Percentiles rank a stretch among this genome's conserved stretches.
phyloP scores from a whole-genome alignment of 2,329 filamentous ascomycete genomes.

The Cephalotrichum gorgonifer region DNA sequence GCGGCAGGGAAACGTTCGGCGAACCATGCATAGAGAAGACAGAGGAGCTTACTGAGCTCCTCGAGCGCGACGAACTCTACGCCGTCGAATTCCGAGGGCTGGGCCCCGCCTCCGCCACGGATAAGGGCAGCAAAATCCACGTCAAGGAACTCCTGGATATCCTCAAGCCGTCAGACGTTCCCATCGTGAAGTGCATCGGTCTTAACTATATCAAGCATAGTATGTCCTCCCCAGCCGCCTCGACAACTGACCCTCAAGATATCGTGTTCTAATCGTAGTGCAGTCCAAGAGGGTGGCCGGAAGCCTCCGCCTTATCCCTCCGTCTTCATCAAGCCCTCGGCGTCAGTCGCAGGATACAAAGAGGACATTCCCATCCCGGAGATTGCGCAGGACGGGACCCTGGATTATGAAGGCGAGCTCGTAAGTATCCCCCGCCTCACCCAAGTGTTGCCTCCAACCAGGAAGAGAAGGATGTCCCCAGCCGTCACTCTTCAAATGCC shows the following conservation, averaged over 20 bases:
- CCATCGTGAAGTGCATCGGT: slow-evolving; percentile 23
- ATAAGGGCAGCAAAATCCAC: slow-evolving; percentile 16
- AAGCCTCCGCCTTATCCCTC: slow-evolving; percentile 37
- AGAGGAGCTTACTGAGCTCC: slow-evolving; percentile 13
- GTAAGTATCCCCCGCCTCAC: slow-evolving; percentile 10
- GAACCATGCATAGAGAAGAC: slow-evolving; percentile 17
- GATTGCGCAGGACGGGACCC: slow-evolving; percentile 31
- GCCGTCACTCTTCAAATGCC: background rate
- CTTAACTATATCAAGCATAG: slow-evolving; percentile 26
- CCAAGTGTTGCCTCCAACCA: accelerated
- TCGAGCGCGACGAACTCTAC: slow-evolving; percentile 16
- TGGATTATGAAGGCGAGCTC: slow-evolving; percentile 41
- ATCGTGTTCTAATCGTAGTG: background rate
- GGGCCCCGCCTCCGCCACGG: slow-evolving; percentile 13
- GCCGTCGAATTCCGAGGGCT: slow-evolving; percentile 19
- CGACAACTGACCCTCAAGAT: background rate
- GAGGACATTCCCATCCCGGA: slow-evolving; percentile 31
- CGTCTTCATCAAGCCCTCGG: slow-evolving; percentile 40
- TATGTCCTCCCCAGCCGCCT: slow-evolving; percentile 8
- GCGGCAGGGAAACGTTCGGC: slow-evolving; percentile 20
- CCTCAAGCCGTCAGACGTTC: slow-evolving; percentile 19
- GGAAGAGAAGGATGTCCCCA: slow-evolving; percentile 13
- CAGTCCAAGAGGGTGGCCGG: slow-evolving; percentile 41
- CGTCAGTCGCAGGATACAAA: slow-evolving; percentile 23
- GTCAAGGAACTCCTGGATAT: slow-evolving; percentile 21